phyloP scores from a whole-genome alignment of 129 eudicot genomes.

The Rutidosis leptorrhynchoides region DNA sequence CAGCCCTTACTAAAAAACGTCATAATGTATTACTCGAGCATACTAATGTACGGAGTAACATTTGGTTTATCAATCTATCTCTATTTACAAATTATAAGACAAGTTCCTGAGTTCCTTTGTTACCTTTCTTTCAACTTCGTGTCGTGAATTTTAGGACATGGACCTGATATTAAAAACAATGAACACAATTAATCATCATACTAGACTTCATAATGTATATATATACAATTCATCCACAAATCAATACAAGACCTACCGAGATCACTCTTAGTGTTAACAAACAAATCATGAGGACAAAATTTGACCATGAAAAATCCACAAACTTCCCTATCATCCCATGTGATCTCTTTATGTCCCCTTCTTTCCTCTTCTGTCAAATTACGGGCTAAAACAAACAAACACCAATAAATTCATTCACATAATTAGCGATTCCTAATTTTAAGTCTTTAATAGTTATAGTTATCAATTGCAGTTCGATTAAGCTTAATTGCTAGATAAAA shows the following conservation, averaged over 20 bases:
- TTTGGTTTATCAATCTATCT: background rate
- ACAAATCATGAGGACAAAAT: constrained; percentile 94
- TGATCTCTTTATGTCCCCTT: constrained; percentile 74
- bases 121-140: constrained; percentile 96
- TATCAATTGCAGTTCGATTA: background rate
- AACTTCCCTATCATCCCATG: constrained; percentile 95
- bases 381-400: constrained; percentile 49
- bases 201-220: background rate
- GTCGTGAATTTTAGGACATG: constrained; percentile 88
- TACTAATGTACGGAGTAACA: background rate
- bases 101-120: constrained; percentile 7
- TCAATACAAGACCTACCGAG: constrained; percentile 54
- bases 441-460: background rate
- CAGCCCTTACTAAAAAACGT: background rate
- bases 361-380: constrained; percentile 95
- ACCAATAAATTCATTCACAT: background rate
- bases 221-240: background rate
- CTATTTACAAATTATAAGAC: background rate
- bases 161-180: constrained; percentile 44
- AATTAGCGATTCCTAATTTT: constrained; percentile 3
- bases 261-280: constrained; percentile 91
- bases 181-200: constrained; percentile 14
- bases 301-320: constrained; percentile 88
- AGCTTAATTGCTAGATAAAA: background rate
- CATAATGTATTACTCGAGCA: background rate